Evolutionary conservation across 192 early-diverging fungal species (phyloP), one percentile per base, ranked within the genome.

Genomic region (Phycomyces blakesleeanus): DNA sequence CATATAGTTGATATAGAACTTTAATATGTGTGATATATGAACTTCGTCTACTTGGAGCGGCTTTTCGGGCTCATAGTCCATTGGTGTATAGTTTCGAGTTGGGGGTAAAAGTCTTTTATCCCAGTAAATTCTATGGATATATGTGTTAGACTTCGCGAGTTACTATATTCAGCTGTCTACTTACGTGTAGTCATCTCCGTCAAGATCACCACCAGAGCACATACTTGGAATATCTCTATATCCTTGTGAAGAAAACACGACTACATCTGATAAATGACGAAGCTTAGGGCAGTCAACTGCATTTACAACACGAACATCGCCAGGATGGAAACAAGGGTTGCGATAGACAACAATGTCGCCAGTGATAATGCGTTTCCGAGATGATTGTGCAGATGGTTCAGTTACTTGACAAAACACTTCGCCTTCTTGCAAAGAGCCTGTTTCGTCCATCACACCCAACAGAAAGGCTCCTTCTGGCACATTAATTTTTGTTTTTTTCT

Each of bases 181-280:
- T 68, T 73, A 87, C 83, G 80, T 86, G 63, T 66, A 87, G 64
- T 83, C 79, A 75, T 93, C 91, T 20, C 91, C 91, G 63, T 93
- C 91, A 7, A 93, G 68, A 76, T 93, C 91, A 11, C 91, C 91
- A 38, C 91, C 91, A 59, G 81, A 80, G 58, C 90, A 87, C 84
- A 85, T 86, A 47, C 84, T 89, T 3, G 89, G 87, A 41, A 91
- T 74, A 57, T 85, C 84, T 5, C 91, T 79, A 9, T 77, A 59
- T 0, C 91, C 91, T 21, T 77, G 66, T 27, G 82, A 73, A 20
- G 86, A 80, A 64, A 93, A 93, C 0, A 91, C 91, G 3, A 93
- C 72, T 1, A 93, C 91, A 64, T 93, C 85, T 6, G 62, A 56
- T 2, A 87, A 61, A 63, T 86, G 66, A 25, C 39, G 61, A 20